Evolutionary conservation across 176 grass and related monocot genomes (phyloP).

Genomic region (Phyllostachys edulis): DNA sequence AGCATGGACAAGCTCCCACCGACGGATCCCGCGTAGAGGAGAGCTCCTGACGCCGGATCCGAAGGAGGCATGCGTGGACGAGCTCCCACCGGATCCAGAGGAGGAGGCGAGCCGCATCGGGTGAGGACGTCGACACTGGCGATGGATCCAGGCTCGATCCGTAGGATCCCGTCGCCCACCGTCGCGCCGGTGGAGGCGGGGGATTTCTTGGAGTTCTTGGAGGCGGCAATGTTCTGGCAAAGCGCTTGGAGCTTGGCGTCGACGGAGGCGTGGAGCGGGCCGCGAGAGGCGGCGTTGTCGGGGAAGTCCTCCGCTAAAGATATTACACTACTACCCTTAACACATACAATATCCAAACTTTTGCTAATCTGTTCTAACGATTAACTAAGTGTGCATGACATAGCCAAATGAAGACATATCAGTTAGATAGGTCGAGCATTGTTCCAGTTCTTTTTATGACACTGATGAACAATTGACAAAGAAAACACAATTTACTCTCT

Average conservation of each 20-base stretch:
- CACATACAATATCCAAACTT: constrained; percentile 1
- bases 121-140: no score
- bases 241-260: constrained; percentile 71
- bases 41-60: no score
- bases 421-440: constrained; percentile 16
- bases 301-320: no score
- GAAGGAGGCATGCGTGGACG: no score
- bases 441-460: background rate
- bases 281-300: constrained; percentile 47
- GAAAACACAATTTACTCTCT: background rate
- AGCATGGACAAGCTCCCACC: no score
- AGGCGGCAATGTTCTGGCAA: constrained; percentile 42
- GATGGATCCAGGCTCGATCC: no score
- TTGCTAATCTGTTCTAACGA: background rate
- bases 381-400: background rate
- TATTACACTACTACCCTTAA: no score
- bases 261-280: constrained; percentile 48
- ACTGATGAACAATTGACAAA: background rate
- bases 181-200: no score
- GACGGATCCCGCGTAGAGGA: no score
- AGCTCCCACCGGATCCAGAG: no score
- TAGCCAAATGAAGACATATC: background rate
- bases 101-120: no score
- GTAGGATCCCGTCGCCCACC: no score
- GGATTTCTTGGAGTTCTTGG: constrained; percentile 35